Base-by-base conservation (phyloP, 2,329 filamentous ascomycete species). In the Coniochaeta prunicola region DNA sequence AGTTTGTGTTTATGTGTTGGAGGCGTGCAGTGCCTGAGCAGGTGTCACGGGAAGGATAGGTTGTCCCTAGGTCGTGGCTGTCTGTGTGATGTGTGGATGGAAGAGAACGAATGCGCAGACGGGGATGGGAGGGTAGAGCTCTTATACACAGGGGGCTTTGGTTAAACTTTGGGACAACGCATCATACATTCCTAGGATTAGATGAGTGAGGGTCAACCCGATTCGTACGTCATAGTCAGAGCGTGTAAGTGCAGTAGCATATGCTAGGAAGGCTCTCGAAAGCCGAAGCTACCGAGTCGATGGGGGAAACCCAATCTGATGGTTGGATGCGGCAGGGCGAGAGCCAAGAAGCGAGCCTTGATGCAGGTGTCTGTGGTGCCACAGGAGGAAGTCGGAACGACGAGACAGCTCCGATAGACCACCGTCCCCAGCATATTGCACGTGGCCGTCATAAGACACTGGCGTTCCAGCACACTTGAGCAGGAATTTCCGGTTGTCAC, bases 161-260 rank as follows among this genome's bases (percentile, higher is more conserved):
- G 21, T 24, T 13, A 55, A 28, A 9, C 21, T 45, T 45, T 24
- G 40, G 13, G 33, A 55, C 53, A 55, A n/a, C 53, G 7, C 53
- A 55, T 55, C 53, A 55, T 55, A 50, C 24, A n/a, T 38, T 30
- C 30, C n/a, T 17, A 55, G 34, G 53, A 55, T 55, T 30, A 50
- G 45, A 55, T 55, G 53, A 36, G 40, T 31, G 3, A 34, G 30
- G 5, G n/a, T 33, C 28, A 21, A 17, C 10, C 21, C 53, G 28
- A 36, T 55, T 17, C n/a, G 53, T 17, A 55, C 53, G 53, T 55
- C 53, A 55, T 55, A 55, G 53, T 34, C 28, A 36, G n/a, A n/a
- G n/a, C n/a, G n/a, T n/a, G n/a, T n/a, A n/a, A n/a, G n/a, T n/a
- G n/a, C n/a, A n/a, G n/a, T n/a, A 24, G 30, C 13, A 31, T 4